These are phyloP conservation scores for Xerocomus brunneocitrinus DNA, from an alignment of 768 basidiomycete species.

Conservation along the genomic window DNA sequence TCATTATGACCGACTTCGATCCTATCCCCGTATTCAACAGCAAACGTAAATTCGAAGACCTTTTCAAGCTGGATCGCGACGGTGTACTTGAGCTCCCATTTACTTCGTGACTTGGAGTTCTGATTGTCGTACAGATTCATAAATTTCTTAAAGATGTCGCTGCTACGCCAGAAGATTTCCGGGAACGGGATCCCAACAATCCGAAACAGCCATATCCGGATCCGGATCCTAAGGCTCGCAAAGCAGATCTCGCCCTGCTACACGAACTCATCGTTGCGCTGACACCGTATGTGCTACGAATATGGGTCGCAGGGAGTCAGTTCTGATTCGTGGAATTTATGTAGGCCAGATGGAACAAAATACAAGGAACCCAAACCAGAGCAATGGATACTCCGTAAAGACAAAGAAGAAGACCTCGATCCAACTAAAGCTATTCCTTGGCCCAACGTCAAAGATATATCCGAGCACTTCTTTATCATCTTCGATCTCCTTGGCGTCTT, in stretches of 20 bases:
- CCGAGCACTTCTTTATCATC: neutral
- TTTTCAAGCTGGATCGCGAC: no score
- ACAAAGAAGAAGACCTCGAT: neutral
- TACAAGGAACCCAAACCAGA: neutral
- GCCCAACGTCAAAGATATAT: neutral
- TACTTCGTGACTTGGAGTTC: neutral
- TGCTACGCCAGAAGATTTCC: neutral
- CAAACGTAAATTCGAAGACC: neutral
- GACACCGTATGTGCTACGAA: neutral
- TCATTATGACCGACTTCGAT: neutral
- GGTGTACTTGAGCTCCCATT: neutral
- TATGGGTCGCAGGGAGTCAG: no score
- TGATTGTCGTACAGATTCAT: neutral
- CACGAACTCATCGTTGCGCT: neutral
- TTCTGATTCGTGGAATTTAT: neutral
- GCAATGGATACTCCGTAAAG: neutral
- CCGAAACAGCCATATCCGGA: no score
- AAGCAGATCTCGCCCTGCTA: neutral
- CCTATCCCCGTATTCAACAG: no score
- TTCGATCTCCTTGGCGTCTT: neutral
- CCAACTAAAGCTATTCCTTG: neutral
- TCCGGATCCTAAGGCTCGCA: no score
- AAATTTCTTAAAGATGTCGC: neutral
- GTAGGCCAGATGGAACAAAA: neutral
- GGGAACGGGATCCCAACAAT: no score